Percentiles rank a stretch among this genome's conserved stretches.
These are phyloP conservation scores for Talaromyces sp. DNA, from an alignment of 2,329 filamentous ascomycete species.

Conservation along the genomic window DNA sequence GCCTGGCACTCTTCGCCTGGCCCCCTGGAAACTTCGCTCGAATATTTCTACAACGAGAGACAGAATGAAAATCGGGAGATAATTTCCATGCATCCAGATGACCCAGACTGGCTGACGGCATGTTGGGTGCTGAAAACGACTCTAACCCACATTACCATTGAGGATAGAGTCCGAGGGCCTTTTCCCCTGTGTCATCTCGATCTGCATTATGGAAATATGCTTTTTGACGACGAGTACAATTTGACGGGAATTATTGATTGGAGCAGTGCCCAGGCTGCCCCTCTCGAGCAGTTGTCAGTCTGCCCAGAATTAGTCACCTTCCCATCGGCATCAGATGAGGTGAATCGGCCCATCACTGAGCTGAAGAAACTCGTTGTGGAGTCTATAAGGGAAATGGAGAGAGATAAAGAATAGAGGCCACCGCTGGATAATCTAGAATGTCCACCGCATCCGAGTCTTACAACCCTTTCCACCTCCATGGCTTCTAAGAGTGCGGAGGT, in stretches of 20 bases:
- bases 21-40: background rate
- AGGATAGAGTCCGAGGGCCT: background rate
- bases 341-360: background rate
- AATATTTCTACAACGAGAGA: background rate
- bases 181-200: background rate
- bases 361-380: background rate
- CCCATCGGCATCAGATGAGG: background rate
- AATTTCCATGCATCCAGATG: background rate
- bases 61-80: background rate
- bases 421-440: background rate
- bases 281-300: background rate
- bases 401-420: background rate
- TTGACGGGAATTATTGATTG: background rate
- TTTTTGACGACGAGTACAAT: background rate
- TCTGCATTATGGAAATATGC: background rate
- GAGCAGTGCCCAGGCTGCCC: background rate
- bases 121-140: background rate
- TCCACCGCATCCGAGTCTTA: background rate
- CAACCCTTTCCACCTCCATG: background rate
- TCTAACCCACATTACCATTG: background rate
- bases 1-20: background rate
- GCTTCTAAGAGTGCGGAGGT: background rate
- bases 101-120: background rate
- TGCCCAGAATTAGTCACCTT: background rate
- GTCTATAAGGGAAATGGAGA: background rate